These are phyloP conservation scores for Biscogniauxia sp. DNA, from an alignment of 2,329 filamentous ascomycete genomes.

Conservation along the genomic window DNA sequence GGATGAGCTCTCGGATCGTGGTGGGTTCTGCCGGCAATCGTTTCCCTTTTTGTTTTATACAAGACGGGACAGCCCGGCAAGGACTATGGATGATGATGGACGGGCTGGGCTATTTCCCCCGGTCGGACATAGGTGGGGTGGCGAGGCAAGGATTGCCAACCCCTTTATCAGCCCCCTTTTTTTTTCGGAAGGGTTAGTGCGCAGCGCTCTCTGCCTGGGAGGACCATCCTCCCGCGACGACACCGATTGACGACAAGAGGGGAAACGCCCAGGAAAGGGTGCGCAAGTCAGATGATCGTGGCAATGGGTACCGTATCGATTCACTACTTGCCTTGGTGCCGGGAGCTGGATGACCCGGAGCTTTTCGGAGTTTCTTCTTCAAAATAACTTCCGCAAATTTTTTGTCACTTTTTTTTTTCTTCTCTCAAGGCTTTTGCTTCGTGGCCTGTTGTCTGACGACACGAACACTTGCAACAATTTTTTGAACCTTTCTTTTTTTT, in stretches of 20 bases:
- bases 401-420: background rate
- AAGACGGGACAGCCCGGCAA: background rate
- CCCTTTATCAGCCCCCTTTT: background rate
- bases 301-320: background rate
- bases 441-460: background rate
- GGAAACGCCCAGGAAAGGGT: background rate
- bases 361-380: too few relatives aligned
- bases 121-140: background rate
- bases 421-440: background rate
- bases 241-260: background rate
- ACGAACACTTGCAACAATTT: background rate
- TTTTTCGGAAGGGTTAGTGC: background rate
- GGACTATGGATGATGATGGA: background rate
- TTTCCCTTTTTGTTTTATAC: background rate
- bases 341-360: background rate
- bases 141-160: background rate
- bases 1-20: background rate
- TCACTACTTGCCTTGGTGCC: background rate
- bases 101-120: too few relatives aligned
- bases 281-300: background rate
- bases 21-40: background rate
- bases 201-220: background rate
- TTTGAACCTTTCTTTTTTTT: background rate
- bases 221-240: background rate
- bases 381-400: background rate